Conservation (phyloP, 805 yeast species). For the Barnettozyma wickerhamii region DNA sequence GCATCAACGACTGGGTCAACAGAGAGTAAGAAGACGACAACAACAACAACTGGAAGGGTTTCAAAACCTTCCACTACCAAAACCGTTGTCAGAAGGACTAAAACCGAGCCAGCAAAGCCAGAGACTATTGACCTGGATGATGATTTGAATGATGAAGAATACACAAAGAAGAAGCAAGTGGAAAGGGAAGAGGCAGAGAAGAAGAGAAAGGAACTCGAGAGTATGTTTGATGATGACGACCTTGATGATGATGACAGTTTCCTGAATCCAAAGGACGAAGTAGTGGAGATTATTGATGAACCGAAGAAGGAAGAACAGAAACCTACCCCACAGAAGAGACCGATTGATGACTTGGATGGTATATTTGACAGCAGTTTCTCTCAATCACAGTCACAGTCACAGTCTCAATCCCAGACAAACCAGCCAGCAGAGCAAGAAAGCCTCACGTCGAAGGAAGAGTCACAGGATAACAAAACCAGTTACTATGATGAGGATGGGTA, state of each 20-base stretch:
- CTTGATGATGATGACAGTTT: slow-evolving; percentile 13
- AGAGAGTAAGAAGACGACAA: slow-evolving; percentile 12
- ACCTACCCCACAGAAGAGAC: slow-evolving; percentile 3
- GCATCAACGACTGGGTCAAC: not conserved
- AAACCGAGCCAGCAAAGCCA: slow-evolving; percentile 1
- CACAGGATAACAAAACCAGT: slow-evolving; percentile 16
- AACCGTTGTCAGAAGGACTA: slow-evolving; percentile 1
- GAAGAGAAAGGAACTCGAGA: slow-evolving; percentile 26
- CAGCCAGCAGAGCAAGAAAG: not conserved
- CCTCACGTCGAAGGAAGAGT: slow-evolving; percentile 4
- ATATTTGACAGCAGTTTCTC: slow-evolving; percentile 5
- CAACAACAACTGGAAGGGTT: slow-evolving; percentile 15
- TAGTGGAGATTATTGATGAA: slow-evolving; percentile 1
- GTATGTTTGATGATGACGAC: slow-evolving; percentile 33
- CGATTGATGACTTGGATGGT: slow-evolving; percentile 15
- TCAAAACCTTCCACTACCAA: no score
- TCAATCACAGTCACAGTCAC: slow-evolving; percentile 2
- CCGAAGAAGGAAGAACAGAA: slow-evolving; percentile 1
- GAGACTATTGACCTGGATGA: slow-evolving; percentile 13
- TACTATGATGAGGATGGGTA: slow-evolving; percentile 50
- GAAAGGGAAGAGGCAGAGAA: slow-evolving; percentile 9
- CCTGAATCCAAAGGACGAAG: not conserved
- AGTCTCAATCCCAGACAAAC: no score
- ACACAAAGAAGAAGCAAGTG: slow-evolving; percentile 8
- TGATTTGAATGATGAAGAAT: slow-evolving; percentile 15